Conservation (phyloP, 352 stramenopile genomes). For the Phytophthora multivora region DNA sequence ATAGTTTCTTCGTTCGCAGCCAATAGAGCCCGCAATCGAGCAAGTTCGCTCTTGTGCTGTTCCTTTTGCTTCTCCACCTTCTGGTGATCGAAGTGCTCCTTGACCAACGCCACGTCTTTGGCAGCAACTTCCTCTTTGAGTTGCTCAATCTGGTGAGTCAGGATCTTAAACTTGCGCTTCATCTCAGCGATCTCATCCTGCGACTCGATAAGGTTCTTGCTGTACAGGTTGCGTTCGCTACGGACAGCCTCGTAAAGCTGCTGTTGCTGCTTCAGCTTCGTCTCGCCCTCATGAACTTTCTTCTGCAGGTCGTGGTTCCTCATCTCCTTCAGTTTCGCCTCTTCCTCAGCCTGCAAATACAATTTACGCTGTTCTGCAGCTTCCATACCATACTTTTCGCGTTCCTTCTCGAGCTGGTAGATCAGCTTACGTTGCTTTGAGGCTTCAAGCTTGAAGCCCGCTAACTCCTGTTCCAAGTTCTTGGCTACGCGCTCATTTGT, state of each 20-base stretch:
- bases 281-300: slow-evolving; percentile 90
- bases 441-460: slow-evolving; percentile 84
- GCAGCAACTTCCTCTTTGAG: slow-evolving; percentile 96
- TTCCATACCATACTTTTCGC: slow-evolving; percentile 91
- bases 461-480: slow-evolving; percentile 83
- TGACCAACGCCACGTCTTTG: slow-evolving; percentile 96
- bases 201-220: slow-evolving; percentile 95
- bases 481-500: slow-evolving; percentile 92
- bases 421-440: slow-evolving; percentile 91
- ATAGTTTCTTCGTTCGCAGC: slow-evolving; percentile 92
- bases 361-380: slow-evolving; percentile 85
- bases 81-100: slow-evolving; percentile 96
- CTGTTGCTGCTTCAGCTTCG: slow-evolving; percentile 96
- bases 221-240: slow-evolving; percentile 95
- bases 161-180: slow-evolving; percentile 97
- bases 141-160: slow-evolving; percentile 96
- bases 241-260: slow-evolving; percentile 95
- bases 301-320: slow-evolving; percentile 84
- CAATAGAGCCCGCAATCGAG: slow-evolving; percentile 86
- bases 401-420: slow-evolving; percentile 93
- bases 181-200: slow-evolving; percentile 97
- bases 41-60: slow-evolving; percentile 93
- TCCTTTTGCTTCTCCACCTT: slow-evolving; percentile 96
- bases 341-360: slow-evolving; percentile 84
- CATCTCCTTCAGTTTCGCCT: slow-evolving; percentile 84